These are phyloP conservation scores for Saccharomyces hybrid DNA, from an alignment of 1,139 yeast species.

Conservation along the genomic window DNA sequence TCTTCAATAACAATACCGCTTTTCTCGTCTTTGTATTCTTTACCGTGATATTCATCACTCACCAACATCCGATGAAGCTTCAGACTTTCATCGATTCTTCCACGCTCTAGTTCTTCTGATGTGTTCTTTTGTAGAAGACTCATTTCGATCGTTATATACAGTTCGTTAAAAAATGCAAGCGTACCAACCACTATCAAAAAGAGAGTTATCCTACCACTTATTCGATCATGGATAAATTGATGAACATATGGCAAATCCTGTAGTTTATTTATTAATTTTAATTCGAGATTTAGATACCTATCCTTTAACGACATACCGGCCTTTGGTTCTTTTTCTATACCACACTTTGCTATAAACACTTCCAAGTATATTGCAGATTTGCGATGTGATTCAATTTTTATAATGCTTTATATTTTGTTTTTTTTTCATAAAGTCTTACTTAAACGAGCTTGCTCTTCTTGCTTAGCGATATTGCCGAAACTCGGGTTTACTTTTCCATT, in stretches of 20 bases:
- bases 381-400: background rate
- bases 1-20: conserved; percentile 32
- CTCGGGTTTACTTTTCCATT: background rate
- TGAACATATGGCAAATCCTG: conserved; percentile 20
- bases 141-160: conserved; percentile 32
- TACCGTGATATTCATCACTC: conserved; percentile 31
- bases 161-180: conserved; percentile 30
- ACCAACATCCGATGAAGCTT: conserved; percentile 25
- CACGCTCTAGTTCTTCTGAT: conserved; percentile 27
- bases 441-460: conserved; percentile 3
- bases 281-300: conserved; percentile 20
- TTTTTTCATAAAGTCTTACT: background rate
- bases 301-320: conserved; percentile 1
- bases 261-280: conserved; percentile 14
- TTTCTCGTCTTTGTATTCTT: conserved; percentile 28
- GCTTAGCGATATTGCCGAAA: background rate
- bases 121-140: conserved; percentile 29
- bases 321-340: background rate
- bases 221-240: conserved; percentile 25
- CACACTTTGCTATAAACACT: background rate
- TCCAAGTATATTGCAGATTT: background rate
- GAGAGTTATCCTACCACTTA: conserved; percentile 32
- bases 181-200: conserved; percentile 28
- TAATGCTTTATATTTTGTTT: background rate
- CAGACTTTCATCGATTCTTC: conserved; percentile 27